Percentiles rank a stretch among this genome's conserved stretches.
phyloP scores from a whole-genome alignment of 345 rosid species.

The Lumnitzera littorea region DNA sequence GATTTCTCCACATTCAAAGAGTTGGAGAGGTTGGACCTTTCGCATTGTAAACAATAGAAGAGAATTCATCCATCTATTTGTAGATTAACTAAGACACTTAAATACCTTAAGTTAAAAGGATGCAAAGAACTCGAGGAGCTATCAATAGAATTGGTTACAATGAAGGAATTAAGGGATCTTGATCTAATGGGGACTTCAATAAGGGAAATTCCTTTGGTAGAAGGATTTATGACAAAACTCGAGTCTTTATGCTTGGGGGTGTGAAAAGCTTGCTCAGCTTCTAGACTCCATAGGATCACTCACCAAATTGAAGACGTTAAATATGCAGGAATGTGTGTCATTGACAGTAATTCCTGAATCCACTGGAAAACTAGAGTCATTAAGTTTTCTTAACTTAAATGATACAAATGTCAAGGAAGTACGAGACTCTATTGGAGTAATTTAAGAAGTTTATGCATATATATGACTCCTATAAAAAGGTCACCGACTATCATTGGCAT shows the following conservation, averaged over 20 bases:
- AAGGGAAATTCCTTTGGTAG: background rate
- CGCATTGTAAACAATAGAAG: too few relatives aligned
- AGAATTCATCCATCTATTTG: too few relatives aligned
- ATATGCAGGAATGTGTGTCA: background rate
- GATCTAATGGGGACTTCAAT: too few relatives aligned
- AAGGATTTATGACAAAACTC: too few relatives aligned
- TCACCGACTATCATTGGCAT: constrained; percentile 6
- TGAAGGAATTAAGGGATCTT: too few relatives aligned
- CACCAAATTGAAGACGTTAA: background rate
- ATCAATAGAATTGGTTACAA: too few relatives aligned
- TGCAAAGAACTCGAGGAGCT: too few relatives aligned
- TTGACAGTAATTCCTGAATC: constrained; percentile 9
- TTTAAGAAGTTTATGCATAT: background rate
- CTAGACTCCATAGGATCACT: constrained; percentile 6
- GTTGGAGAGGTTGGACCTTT: too few relatives aligned
- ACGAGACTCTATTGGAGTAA: background rate
- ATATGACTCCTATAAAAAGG: background rate
- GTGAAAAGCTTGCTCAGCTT: background rate
- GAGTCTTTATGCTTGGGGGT: background rate
- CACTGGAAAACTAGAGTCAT: constrained; percentile 4
- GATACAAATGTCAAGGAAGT: background rate
- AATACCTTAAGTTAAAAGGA: too few relatives aligned
- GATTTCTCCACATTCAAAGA: too few relatives aligned
- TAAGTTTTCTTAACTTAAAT: background rate
- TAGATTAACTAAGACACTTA: too few relatives aligned